These are phyloP conservation scores for Fusarium torreyae DNA, from an alignment of 2,329 filamentous ascomycete genomes.

Conservation along the genomic window DNA sequence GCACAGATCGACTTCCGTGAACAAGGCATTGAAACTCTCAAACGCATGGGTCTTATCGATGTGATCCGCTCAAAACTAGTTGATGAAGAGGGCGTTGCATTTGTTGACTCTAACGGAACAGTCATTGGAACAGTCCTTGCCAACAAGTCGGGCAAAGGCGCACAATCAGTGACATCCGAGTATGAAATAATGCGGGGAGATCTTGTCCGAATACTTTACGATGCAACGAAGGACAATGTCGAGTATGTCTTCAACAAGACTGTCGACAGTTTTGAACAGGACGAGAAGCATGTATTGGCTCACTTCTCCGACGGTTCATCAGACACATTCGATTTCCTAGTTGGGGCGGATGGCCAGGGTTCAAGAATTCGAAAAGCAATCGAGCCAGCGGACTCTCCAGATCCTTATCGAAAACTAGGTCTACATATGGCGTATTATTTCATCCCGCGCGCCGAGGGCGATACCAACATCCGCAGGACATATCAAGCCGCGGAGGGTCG, in stretches of 20 bases:
- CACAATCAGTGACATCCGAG: constrained; percentile 61
- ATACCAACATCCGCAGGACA: constrained; percentile 32
- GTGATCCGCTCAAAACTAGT: constrained; percentile 15
- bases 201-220: constrained; percentile 61
- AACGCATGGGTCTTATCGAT: constrained; percentile 21
- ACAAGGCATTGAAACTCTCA: constrained; percentile 31
- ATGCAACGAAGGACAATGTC: constrained; percentile 17
- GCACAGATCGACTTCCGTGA: constrained; percentile 38
- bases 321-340: constrained; percentile 26
- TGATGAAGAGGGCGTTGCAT: constrained; percentile 23
- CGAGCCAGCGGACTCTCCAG: background rate
- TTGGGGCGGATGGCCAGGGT: constrained; percentile 35
- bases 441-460: constrained; percentile 25
- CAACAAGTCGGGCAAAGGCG: constrained; percentile 38
- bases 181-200: constrained; percentile 71
- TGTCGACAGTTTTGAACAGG: constrained; percentile 29
- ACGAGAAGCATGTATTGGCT: constrained; percentile 25
- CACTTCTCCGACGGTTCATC: constrained; percentile 29
- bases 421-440: constrained; percentile 41
- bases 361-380: constrained; percentile 34
- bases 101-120: constrained; percentile 16
- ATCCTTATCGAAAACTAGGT: constrained; percentile 42
- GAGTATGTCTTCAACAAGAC: constrained; percentile 26
- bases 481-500: constrained; percentile 21
- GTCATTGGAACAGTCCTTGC: constrained; percentile 27